Evolutionary conservation across 768 basidiomycete genomes (phyloP).

Genomic region (Termitomyces sp.): DNA sequence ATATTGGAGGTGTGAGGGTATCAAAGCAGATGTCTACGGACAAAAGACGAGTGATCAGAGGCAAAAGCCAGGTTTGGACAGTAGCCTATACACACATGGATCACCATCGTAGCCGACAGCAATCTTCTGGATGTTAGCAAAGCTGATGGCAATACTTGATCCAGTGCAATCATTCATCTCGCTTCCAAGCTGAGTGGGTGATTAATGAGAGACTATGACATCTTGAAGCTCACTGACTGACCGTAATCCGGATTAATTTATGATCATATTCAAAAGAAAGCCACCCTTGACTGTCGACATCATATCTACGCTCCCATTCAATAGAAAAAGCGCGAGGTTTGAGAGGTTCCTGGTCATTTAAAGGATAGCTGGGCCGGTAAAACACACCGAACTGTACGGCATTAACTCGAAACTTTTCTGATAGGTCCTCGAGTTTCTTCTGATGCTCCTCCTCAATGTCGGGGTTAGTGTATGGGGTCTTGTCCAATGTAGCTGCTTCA

Average conservation of each 20-base stretch:
- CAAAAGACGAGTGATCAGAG: constrained; percentile 4
- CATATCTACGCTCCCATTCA: constrained; percentile 60
- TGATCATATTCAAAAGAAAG: constrained; percentile 64
- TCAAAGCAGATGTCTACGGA: constrained; percentile 62
- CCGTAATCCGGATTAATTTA: constrained; percentile 58
- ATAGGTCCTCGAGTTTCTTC: constrained; percentile 35
- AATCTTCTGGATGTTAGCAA: constrained; percentile 54
- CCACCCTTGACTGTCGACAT: constrained; percentile 39
- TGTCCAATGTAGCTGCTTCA: constrained; percentile 34
- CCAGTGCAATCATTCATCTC: constrained; percentile 44
- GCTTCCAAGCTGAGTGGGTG: constrained; percentile 50
- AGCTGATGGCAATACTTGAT: constrained; percentile 45
- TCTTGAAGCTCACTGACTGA: constrained; percentile 20
- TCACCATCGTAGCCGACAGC: constrained; percentile 58
- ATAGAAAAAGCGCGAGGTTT: constrained; percentile 54
- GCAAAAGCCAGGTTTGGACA: background rate
- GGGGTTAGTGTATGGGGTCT: constrained; percentile 52
- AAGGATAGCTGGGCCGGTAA: constrained; percentile 32
- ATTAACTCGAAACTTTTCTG: constrained; percentile 47
- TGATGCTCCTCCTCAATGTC: constrained; percentile 45
- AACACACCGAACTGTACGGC: constrained; percentile 64
- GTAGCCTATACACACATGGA: constrained; percentile 44
- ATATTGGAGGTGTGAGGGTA: constrained; percentile 53
- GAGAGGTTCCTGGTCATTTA: constrained; percentile 20
- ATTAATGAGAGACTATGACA: background rate